Base-by-base conservation (phyloP, 441 rosid species). In the Jatropha podagrica region DNA sequence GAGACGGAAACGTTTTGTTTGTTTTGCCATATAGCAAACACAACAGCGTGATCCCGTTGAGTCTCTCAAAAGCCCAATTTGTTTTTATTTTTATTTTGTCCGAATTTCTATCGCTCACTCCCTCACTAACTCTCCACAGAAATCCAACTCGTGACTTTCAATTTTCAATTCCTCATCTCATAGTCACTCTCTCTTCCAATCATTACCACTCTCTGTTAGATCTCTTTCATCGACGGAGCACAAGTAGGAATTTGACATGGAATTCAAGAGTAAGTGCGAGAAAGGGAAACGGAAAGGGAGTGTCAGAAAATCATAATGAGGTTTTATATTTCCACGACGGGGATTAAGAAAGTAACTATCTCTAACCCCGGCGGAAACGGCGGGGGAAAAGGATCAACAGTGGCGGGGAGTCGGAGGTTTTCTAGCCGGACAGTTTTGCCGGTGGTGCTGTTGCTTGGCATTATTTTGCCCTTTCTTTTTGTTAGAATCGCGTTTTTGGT, bases 401-500 rank as follows among this genome's bases (percentile, higher is more conserved):
- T 74, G 65, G 82, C 83, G 77, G 58, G 79, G 64, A 76, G 75
- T 32, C 84, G 97, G 55, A 83, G 97, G 80, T 23, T 90, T 64
- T 61, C 82, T 17, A 81, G 84, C 80, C 89, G 97, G 52, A 67
- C 88, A 54, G 54, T 88, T 65, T 75, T 88, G 81, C 86, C 85
- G 83, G 85, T 77, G 74, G 83, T 81, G 77, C 80, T 94, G 65
- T 77, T 89, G 55, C 85, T 89, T 66, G 93, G 87, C 41, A 82
- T 92, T 66, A 41, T 84, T 20, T 82, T 88, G 68, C 93, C 96
- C 54, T 88, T 90, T 44, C 78, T 88, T 40, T 92, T 94, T 69
- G 87, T 94, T 67, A 84, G 92, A 78, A 72, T 88, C 75, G 94
- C 97, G 63, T 86, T 92, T 78, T 77, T 89, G 80, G 89, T 88